A percentile compares a stretch with the other conserved stretches of the same genome.
Conservation (phyloP, 768 basidiomycete genomes). For the Symmetrospora coprosmae region DNA sequence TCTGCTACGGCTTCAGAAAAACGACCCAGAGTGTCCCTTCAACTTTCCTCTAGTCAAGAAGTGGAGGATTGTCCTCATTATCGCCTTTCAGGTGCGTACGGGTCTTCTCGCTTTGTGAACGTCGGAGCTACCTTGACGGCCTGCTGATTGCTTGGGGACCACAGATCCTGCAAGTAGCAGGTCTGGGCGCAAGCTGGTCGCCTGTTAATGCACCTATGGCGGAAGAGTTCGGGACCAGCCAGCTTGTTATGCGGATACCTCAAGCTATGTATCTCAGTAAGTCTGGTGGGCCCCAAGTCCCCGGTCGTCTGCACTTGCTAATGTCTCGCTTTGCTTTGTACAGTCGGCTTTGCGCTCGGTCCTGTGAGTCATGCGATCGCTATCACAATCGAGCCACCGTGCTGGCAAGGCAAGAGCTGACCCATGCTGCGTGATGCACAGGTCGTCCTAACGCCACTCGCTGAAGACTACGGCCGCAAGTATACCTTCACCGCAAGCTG, state of each 20-base stretch:
- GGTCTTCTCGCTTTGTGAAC: no score
- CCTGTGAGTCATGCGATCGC: not conserved
- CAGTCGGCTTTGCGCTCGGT: slow-evolving; percentile 22
- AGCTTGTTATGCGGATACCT: not conserved
- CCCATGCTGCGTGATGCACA: no score
- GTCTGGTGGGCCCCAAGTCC: no score
- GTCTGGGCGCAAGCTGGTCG: slow-evolving; percentile 6
- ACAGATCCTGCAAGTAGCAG: slow-evolving; percentile 8
- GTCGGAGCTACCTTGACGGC: no score
- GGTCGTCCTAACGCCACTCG: not conserved
- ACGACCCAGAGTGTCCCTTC: slow-evolving; percentile 19
- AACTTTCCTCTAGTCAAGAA: slow-evolving; percentile 18
- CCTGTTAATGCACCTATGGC: slow-evolving; percentile 13
- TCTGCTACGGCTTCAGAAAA: not conserved
- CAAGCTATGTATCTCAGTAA: slow-evolving; percentile 20
- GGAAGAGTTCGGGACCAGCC: not conserved
- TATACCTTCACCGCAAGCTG: not conserved
- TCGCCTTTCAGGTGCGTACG: slow-evolving; percentile 5
- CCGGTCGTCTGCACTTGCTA: no score
- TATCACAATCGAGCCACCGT: no score
- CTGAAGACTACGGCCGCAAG: slow-evolving; percentile 24
- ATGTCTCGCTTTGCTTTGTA: no score
- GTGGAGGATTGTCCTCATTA: slow-evolving; percentile 14
- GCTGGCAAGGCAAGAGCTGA: no score
- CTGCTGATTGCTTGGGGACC: no score